Percentiles rank a stretch among this genome's conserved stretches.
Evolutionary conservation across 2,329 filamentous ascomycete genomes (phyloP).

Genomic region (Boeremia exigua): DNA sequence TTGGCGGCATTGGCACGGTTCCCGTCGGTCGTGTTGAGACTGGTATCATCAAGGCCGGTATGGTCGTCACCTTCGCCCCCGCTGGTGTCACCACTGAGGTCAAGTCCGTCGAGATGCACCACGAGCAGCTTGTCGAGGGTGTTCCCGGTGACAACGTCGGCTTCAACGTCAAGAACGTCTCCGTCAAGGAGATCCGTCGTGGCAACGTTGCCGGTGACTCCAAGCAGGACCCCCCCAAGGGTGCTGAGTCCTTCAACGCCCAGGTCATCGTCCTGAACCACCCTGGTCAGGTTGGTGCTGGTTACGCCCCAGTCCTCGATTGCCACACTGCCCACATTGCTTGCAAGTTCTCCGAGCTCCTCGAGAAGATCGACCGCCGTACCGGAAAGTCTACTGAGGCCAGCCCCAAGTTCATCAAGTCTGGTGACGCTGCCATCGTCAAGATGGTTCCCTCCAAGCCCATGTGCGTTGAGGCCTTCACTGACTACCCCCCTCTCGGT

Average conservation of each 20-base stretch:
- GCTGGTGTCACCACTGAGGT: slow-evolving; percentile 99
- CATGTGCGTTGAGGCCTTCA: slow-evolving; percentile 99
- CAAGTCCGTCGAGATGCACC: slow-evolving; percentile 99
- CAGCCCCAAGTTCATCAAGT: slow-evolving; percentile 99
- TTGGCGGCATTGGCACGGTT: slow-evolving; percentile 99
- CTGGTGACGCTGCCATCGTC: slow-evolving; percentile 99
- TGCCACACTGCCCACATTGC: slow-evolving; percentile 99
- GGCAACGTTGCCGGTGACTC: slow-evolving; percentile 99
- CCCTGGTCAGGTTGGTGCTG: slow-evolving; percentile 98
- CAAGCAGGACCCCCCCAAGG: slow-evolving; percentile 97
- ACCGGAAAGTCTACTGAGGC: slow-evolving; percentile 96
- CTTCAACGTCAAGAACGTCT: slow-evolving; percentile 99
- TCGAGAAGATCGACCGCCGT: slow-evolving; percentile 99
- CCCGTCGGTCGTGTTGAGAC: slow-evolving; percentile 99
- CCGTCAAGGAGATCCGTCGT: slow-evolving; percentile 99
- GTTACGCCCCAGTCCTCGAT: slow-evolving; percentile 98
- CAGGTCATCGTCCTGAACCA: slow-evolving; percentile 99
- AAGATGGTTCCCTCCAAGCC: slow-evolving; percentile 99
- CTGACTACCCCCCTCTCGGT: slow-evolving; percentile 98
- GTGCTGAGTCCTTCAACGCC: slow-evolving; percentile 93
- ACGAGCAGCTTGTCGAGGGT: slow-evolving; percentile 97
- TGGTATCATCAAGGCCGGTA: slow-evolving; percentile 82
- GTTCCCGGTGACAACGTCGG: slow-evolving; percentile 99
- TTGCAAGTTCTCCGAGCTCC: slow-evolving; percentile 99
- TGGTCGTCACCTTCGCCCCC: slow-evolving; percentile 98